Conservation (phyloP, 176 grass and related monocot species). For the Urochloa ruziziensis region DNA sequence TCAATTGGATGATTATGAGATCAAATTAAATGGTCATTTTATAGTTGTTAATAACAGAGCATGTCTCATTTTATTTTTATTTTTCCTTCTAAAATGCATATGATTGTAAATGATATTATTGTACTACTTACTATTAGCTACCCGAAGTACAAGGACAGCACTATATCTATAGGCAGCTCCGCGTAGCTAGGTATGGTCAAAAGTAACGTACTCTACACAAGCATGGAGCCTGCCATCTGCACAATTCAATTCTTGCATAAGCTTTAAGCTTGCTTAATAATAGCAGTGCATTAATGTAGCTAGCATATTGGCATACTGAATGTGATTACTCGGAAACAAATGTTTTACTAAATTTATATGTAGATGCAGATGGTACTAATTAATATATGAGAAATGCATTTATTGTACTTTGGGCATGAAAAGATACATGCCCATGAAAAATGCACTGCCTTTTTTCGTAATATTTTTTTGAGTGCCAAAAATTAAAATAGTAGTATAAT, state of each 20-base stretch:
- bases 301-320: background rate
- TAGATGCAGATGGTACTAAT: background rate
- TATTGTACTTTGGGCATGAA: background rate
- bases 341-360: background rate
- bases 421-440: background rate
- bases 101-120: background rate
- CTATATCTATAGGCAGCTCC: background rate
- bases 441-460: no score
- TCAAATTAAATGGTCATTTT: background rate
- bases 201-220: constrained; percentile 1
- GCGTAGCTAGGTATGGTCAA: constrained; percentile 18
- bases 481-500: background rate
- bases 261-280: background rate
- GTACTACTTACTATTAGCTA: background rate
- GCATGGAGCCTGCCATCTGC: constrained; percentile 22
- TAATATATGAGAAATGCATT: no score
- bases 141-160: background rate
- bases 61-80: background rate
- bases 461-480: no score
- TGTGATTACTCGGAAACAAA: background rate
- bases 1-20: background rate
- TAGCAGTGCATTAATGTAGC: background rate
- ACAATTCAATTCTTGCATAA: background rate
- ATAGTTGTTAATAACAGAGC: background rate
- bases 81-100: background rate